A percentile compares a stretch with the other conserved stretches of the same genome.
phyloP scores from a whole-genome alignment of 768 basidiomycete genomes.

The Pholiota conissans region DNA sequence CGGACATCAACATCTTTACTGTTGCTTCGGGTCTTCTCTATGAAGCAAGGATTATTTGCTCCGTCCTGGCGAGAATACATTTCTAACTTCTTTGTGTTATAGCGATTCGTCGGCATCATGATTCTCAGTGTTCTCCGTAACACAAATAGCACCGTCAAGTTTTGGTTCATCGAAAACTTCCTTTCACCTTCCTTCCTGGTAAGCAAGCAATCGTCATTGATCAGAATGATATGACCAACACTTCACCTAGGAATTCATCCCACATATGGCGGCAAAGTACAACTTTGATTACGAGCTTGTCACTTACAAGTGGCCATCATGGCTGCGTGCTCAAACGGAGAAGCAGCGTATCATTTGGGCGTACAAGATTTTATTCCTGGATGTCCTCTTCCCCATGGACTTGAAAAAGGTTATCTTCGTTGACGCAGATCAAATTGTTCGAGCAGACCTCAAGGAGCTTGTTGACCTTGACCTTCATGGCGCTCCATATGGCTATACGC shows the following conservation, averaged over 20 bases:
- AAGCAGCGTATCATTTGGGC: slow-evolving; percentile 99
- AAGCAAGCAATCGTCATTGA: slow-evolving; percentile 22
- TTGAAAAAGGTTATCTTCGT: slow-evolving; percentile 99
- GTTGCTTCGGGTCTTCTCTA: slow-evolving; percentile 96
- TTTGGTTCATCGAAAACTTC: slow-evolving; percentile 99
- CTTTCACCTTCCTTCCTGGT: slow-evolving; percentile 95
- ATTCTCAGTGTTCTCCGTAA: slow-evolving; percentile 93
- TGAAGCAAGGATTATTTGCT: slow-evolving; percentile 57
- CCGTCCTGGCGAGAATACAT: not conserved
- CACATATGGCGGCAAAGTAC: slow-evolving; percentile 88
- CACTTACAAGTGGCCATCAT: slow-evolving; percentile 99
- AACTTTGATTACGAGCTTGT: slow-evolving; percentile 96
- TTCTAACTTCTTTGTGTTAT: slow-evolving; percentile 1
- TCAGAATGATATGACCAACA: not conserved
- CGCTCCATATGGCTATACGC: slow-evolving; percentile 93
- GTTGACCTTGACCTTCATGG: slow-evolving; percentile 92
- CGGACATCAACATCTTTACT: slow-evolving; percentile 98
- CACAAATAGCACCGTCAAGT: slow-evolving; percentile 94
- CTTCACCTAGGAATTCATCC: slow-evolving; percentile 79
- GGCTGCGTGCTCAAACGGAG: slow-evolving; percentile 95
- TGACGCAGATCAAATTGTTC: slow-evolving; percentile 96
- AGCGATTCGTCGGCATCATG: slow-evolving; percentile 99
- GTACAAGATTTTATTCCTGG: slow-evolving; percentile 98
- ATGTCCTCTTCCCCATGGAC: slow-evolving; percentile 98
- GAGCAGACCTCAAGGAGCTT: slow-evolving; percentile 92